Base-by-base conservation (phyloP, 306 rosid genomes). In the Hippophae tibetana region DNA sequence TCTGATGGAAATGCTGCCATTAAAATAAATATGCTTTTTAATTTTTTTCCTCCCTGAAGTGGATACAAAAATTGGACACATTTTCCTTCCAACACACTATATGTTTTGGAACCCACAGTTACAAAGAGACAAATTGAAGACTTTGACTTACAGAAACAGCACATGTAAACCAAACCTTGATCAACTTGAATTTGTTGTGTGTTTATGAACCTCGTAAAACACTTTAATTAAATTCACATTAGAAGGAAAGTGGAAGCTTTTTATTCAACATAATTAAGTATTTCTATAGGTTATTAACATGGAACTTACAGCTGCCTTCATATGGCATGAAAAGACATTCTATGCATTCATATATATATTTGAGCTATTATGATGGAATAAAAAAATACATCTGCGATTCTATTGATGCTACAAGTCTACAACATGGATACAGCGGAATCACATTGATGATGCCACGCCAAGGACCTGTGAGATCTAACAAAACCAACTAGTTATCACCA, bases 401-500 rank as follows among this genome's bases (percentile, higher is more conserved):
- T 59, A 11, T 10, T 64, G 52, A 43, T 64, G 46, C 66, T 65
- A 68, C 58, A 67, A 76, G 41, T 45, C 75, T 72, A 72, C 86
- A 75, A 57, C 72, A 54, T 10, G 56, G 49, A 57, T 47, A 60
- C 62, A 52, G 23, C 67, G 9, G 57, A 45, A 57, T 57, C 25
- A 23, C 56, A 31, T 66, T 11, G 41, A 47, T 42, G 40, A 58
- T 51, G 58, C 47, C 78, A 43, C 3, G 4, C 38, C 38, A 31
- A 31, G 48, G 18, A 47, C 62, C 48, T 49, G 47, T 60, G 73
- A 67, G 57, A 23, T 10, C 52, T 47, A 54, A 40, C 46, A 46
- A 56, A 14, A 13, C 59, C 68, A 55, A n/a, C 54, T 45, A 12
- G 42, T 68, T 60, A 65, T 92, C 82, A 92, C 99, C 90, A 92